phyloP scores from a whole-genome alignment of 176 grass and related monocot species.

The Triticum dicoccoides region DNA sequence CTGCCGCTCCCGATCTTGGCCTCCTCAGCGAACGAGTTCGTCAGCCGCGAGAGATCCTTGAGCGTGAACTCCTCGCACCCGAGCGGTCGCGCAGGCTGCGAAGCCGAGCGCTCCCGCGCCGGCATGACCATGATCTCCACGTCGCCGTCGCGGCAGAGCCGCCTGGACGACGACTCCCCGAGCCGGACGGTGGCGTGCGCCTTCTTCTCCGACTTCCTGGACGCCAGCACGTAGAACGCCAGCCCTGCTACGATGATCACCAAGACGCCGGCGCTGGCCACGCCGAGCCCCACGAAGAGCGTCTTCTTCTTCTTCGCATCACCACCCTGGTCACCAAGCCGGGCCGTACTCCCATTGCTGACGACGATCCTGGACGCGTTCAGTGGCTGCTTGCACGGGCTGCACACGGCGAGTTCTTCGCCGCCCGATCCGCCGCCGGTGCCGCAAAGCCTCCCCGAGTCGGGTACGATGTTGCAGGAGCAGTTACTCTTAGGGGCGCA shows the following conservation, averaged over 20 bases:
- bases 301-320: background rate
- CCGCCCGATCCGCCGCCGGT: slow-evolving; percentile 29
- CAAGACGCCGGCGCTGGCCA: background rate
- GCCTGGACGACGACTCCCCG: slow-evolving; percentile 13
- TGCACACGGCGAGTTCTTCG: slow-evolving; percentile 56
- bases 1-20: slow-evolving; percentile 72
- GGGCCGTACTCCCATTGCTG: background rate
- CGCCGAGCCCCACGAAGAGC: slow-evolving; percentile 1
- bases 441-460: slow-evolving; percentile 41
- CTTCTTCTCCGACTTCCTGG: slow-evolving; percentile 17
- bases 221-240: slow-evolving; percentile 14
- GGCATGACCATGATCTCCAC: slow-evolving; percentile 18
- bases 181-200: slow-evolving; percentile 20
- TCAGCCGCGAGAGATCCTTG: slow-evolving; percentile 39
- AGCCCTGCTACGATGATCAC: slow-evolving; percentile 8
- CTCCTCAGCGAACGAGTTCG: slow-evolving; percentile 53
- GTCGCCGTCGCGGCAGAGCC: slow-evolving; percentile 19
- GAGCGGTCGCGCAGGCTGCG: slow-evolving; percentile 11
- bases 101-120: background rate
- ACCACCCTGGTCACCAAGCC: accelerated
- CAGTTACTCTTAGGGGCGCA: slow-evolving; percentile 28
- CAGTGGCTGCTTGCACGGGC: slow-evolving; percentile 18
- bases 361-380: slow-evolving; percentile 30
- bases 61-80: slow-evolving; percentile 71
- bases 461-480: slow-evolving; percentile 31